Conservation (phyloP, 116 monocot genomes). For the Thalassia testudinum region DNA sequence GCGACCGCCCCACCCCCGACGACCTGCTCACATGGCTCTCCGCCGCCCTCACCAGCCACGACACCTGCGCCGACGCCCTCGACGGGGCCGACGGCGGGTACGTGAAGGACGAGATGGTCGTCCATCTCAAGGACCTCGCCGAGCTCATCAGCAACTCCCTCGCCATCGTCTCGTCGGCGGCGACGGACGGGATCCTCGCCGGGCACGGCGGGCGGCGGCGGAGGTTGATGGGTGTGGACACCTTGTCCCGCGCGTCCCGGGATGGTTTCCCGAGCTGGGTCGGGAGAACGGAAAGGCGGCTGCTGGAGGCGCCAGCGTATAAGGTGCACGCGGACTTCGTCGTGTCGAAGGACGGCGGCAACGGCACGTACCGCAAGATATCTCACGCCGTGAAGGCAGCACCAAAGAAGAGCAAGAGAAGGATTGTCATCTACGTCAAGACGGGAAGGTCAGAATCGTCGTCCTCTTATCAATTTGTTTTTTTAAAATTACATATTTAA, state of each 20-base stretch:
- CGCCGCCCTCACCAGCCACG: constrained; percentile 78
- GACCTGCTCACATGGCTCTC: constrained; percentile 89
- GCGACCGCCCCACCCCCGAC: constrained; percentile 12
- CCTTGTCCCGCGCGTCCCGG: neutral
- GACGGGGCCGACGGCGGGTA: constrained; percentile 18
- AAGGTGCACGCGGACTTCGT: constrained; percentile 53
- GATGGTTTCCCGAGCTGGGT: constrained; percentile 53
- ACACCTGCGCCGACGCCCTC: constrained; percentile 75
- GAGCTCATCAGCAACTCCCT: constrained; percentile 75
- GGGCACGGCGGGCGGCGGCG: neutral
- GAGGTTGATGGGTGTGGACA: neutral
- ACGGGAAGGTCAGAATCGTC: constrained; percentile 42
- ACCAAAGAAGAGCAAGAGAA: constrained; percentile 41
- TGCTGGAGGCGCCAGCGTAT: constrained; percentile 46
- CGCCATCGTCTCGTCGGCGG: constrained; percentile 23
- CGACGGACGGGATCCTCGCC: neutral
- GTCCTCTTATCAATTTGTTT: too few relatives aligned
- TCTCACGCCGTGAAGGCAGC: constrained; percentile 61
- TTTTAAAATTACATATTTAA: neutral
- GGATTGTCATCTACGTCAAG: constrained; percentile 76
- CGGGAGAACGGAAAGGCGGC: constrained; percentile 22
- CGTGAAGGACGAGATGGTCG: constrained; percentile 32
- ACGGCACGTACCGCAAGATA: constrained; percentile 49
- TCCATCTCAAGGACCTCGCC: constrained; percentile 27
- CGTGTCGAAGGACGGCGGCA: constrained; percentile 59